Evolutionary conservation across 2,329 filamentous ascomycete species (phyloP).

Genomic region (Fusarium humuli): DNA sequence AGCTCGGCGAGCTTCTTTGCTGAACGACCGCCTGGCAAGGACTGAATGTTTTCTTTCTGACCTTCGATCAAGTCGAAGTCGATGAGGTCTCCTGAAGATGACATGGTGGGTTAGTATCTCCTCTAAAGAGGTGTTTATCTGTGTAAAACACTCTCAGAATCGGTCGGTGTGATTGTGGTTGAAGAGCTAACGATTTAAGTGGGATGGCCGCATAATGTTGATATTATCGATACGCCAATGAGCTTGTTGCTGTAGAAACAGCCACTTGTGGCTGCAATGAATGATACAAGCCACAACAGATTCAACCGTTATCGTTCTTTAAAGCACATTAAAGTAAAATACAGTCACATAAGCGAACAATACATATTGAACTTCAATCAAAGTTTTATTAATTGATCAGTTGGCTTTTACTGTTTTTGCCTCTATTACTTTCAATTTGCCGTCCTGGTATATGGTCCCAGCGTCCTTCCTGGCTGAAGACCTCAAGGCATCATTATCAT

Average conservation of each 20-base stretch:
- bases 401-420: slow-evolving; percentile 46
- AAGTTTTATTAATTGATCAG: slow-evolving; percentile 39
- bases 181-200: slow-evolving; percentile 12
- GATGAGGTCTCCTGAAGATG: slow-evolving; percentile 65
- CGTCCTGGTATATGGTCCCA: slow-evolving; percentile 44
- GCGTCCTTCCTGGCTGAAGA: slow-evolving; percentile 40
- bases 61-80: slow-evolving; percentile 93
- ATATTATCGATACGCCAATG: slow-evolving; percentile 16
- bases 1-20: slow-evolving; percentile 88
- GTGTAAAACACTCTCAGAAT: slow-evolving; percentile 22
- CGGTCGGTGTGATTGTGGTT: slow-evolving; percentile 28
- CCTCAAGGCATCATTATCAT: slow-evolving; percentile 42
- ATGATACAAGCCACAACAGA: background rate
- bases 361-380: slow-evolving; percentile 35
- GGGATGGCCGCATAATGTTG: slow-evolving; percentile 25
- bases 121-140: slow-evolving; percentile 29
- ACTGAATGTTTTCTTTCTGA: slow-evolving; percentile 98
- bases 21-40: slow-evolving; percentile 86
- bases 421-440: slow-evolving; percentile 46
- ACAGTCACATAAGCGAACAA: background rate
- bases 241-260: slow-evolving; percentile 43
- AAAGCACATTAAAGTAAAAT: background rate
- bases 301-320: background rate
- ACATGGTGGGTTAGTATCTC: slow-evolving; percentile 56
- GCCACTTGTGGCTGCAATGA: slow-evolving; percentile 33